These are phyloP conservation scores for Ensete glaucum DNA, from an alignment of 176 grass and related monocot genomes.

Conservation along the genomic window DNA sequence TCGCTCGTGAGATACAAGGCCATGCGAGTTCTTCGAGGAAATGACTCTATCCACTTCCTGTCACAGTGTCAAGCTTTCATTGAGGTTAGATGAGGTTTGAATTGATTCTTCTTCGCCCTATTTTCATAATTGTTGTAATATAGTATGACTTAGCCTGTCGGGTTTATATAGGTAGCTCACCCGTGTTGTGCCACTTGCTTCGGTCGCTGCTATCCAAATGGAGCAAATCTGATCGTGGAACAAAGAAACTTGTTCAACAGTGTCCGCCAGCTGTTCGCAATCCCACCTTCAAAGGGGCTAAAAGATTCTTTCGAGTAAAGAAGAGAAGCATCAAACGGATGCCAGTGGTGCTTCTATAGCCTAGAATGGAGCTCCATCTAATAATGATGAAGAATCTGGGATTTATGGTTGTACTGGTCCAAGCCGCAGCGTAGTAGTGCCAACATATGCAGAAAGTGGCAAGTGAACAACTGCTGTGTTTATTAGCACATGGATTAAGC, in stretches of 20 bases:
- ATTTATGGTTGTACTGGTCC: neutral
- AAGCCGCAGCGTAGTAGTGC: neutral
- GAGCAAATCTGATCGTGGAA: constrained; percentile 63
- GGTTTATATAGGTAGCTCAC: constrained; percentile 49
- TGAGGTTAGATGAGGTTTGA: constrained; percentile 43
- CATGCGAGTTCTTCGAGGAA: constrained; percentile 79
- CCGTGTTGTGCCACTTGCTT: constrained; percentile 73
- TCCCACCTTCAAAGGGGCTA: constrained; percentile 26
- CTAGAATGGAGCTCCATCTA: constrained; percentile 23
- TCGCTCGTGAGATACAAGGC: constrained; percentile 95
- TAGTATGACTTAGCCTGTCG: neutral
- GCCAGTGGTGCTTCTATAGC: neutral
- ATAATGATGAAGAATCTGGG: constrained; percentile 19
- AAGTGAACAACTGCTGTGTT: too few species aligned
- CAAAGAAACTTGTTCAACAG: constrained; percentile 40
- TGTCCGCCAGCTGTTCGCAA: constrained; percentile 52
- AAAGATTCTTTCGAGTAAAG: constrained; percentile 33
- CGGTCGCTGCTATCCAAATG: constrained; percentile 81
- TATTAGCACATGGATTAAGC: too few species aligned
- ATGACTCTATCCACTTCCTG: constrained; percentile 77
- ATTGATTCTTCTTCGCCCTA: neutral
- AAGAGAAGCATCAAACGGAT: constrained; percentile 39
- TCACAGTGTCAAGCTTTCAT: constrained; percentile 82
- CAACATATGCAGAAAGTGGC: neutral
- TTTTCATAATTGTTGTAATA: neutral